phyloP scores from a whole-genome alignment of 345 rosid species.

The Excoecaria cochinchinensis region DNA sequence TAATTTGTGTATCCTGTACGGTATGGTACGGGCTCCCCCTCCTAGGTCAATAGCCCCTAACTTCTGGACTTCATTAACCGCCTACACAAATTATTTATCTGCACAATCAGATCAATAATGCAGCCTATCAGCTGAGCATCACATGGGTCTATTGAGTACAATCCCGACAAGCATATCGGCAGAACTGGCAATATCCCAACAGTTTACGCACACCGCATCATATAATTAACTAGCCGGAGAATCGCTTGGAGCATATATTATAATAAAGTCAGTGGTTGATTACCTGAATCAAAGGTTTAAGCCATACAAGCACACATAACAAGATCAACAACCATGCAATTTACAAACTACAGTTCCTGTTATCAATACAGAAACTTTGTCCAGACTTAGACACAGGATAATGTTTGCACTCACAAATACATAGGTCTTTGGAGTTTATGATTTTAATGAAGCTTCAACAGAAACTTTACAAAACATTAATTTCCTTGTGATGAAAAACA shows the following conservation, averaged over 20 bases:
- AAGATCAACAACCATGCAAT: conserved; percentile 34
- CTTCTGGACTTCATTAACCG: no score
- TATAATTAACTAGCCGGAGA: background rate
- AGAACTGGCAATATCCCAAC: conserved; percentile 30
- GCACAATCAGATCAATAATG: conserved; percentile 28
- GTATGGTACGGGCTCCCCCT: background rate
- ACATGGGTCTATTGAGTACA: conserved; percentile 26
- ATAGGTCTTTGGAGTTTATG: conserved; percentile 20
- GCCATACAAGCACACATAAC: conserved; percentile 12
- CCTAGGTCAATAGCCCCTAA: conserved; percentile 3
- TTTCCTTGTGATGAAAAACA: conserved; percentile 10
- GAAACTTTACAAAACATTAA: conserved; percentile 22
- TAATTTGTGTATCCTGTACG: background rate
- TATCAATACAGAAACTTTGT: conserved; percentile 24
- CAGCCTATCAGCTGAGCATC: conserved; percentile 17
- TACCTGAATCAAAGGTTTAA: conserved; percentile 16
- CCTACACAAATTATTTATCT: no score
- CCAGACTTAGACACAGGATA: conserved; percentile 15
- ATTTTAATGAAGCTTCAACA: conserved; percentile 19
- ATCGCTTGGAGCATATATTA: background rate
- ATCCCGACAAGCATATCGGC: conserved; percentile 34
- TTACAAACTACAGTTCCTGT: conserved; percentile 40
- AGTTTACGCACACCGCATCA: background rate
- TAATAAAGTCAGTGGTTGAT: conserved; percentile 11
- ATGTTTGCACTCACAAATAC: conserved; percentile 24